Evolutionary conservation across 441 rosid species (phyloP), one percentile per base, ranked within the genome.

Genomic region (Viola pubescens): DNA sequence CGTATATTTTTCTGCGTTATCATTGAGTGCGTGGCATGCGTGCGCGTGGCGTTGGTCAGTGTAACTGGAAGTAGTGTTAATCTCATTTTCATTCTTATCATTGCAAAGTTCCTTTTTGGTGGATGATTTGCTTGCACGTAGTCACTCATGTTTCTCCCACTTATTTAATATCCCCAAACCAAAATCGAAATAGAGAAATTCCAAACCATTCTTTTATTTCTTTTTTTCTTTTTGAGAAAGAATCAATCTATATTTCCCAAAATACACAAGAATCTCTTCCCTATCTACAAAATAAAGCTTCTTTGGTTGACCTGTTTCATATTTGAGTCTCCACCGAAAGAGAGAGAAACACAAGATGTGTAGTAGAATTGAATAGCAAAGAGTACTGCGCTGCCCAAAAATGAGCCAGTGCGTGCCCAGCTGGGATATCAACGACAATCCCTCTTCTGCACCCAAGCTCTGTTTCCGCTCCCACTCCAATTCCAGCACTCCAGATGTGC

Each of bases 401-500:
- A 86, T 88, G 97, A 86, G 87, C 64, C 97, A 81, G 80, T 82
- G 97, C 65, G 94, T 91, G 64, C 96, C 97, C 19, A 72, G 75
- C 54, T 84, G 87, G 83, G 82, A 83, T 67, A 67, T 77, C 52
- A 82, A 84, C 41, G 85, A 84, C 3, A 49, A 64, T 73, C 76
- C 73, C 44, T 37, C 70, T 37, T 40, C 69, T 11, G 44, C 69
- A 51, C 60, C 78, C 11, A 62, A 63, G 40, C 63, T 52, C 65
- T 67, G 81, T 10, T 60, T 66, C 53, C 81, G 75, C 13, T 75
- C 79, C 39, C 61, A 64, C 63, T 75, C 82, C 60, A 74, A 68
- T 56, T 47, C 77, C 14, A 65, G 60, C 1, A 43, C 76, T 3
- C 66, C 81, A 2, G 77, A 81, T 46, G 71, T 71, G 9, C 74